Base-by-base conservation (phyloP, 495 filamentous ascomycete species). In the Neurospora sp. region DNA sequence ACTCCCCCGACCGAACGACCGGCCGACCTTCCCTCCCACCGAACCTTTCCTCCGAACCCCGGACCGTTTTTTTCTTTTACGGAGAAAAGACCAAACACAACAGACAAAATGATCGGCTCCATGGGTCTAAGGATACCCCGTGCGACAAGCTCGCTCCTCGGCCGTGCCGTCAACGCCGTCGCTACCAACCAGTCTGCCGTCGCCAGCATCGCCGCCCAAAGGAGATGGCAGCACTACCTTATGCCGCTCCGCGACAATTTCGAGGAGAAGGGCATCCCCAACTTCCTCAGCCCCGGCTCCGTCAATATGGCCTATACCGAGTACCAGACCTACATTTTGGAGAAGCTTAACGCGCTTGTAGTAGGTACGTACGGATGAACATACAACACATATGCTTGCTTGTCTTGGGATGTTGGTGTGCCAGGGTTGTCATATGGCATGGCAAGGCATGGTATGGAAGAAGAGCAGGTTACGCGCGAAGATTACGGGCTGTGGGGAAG, bases 221-320 rank as follows among this genome's bases (percentile, higher is more conserved):
- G 53, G 53, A 61, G 53, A 31, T 61, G 27, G 22, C 53, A 61
- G 53, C 53, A 61, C 53, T 61, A 61, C 53, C 53, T 61, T 1
- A 61, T 61, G 53, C 11, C 11, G 53, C 53, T 61, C 12, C 53
- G 53, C 22, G 53, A 61, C 53, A 61, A 61, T 27, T 61, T 61
- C 6, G 53, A 61, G 27, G 1, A 86, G 71, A 75, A 92, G 73
- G 93, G 91, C 68, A 83, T 97, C 11, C 86, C 88, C 18, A 88
- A 87, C 9, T 84, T 97, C 61, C 83, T 96, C 70, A 88, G 89
- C 0, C 82, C 86, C 1, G 83, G 84, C 48, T 92, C 85, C 12
- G 94, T 91, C 79, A 84, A 91, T 71, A 87, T 91, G 16, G 87
- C 94, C 40, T 99, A 94, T 93, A 91, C 85, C 27, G 83, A 94